Conservation (phyloP, 805 yeast species). For the Candida tibetensis region DNA sequence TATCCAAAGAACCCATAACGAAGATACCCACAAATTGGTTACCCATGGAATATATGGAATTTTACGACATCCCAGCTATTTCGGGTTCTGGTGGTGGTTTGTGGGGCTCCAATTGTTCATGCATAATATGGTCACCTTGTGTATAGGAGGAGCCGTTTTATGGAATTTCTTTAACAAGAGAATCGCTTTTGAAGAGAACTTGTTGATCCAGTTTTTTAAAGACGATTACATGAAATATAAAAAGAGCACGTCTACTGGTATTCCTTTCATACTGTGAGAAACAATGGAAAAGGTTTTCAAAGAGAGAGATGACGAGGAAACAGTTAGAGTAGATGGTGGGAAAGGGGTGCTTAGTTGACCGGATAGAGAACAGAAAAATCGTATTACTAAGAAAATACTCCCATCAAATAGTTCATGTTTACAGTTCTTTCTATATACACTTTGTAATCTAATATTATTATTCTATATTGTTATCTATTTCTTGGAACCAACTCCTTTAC, state of each 20-base stretch:
- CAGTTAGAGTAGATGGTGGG: too few species aligned
- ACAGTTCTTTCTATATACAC: too few species aligned
- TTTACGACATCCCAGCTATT: conserved; percentile 85
- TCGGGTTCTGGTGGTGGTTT: conserved; percentile 93
- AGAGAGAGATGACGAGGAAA: too few species aligned
- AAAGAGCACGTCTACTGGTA: conserved; percentile 48
- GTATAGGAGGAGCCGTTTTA: conserved; percentile 54
- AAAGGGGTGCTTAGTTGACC: too few species aligned
- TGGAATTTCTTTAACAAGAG: conserved; percentile 68
- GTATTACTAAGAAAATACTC: too few species aligned
- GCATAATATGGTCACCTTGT: conserved; percentile 59
- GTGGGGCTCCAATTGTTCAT: conserved; percentile 75
- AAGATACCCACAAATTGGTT: conserved; percentile 60
- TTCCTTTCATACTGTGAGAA: conserved; percentile 53
- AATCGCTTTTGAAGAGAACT: conserved; percentile 68
- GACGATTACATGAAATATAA: conserved; percentile 57
- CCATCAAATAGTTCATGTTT: too few species aligned
- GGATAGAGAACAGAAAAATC: too few species aligned
- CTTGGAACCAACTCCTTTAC: conserved; percentile 17
- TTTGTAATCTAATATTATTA: too few species aligned
- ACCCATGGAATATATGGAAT: conserved; percentile 67
- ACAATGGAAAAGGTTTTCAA: too few species aligned
- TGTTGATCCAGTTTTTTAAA: conserved; percentile 68
- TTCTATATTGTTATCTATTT: too few species aligned
- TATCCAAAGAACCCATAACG: conserved; percentile 50